A percentile compares a stretch with the other conserved stretches of the same genome.
Evolutionary conservation across 2,329 filamentous ascomycete species (phyloP).

Genomic region (Tolypocladium ophioglossoides): DNA sequence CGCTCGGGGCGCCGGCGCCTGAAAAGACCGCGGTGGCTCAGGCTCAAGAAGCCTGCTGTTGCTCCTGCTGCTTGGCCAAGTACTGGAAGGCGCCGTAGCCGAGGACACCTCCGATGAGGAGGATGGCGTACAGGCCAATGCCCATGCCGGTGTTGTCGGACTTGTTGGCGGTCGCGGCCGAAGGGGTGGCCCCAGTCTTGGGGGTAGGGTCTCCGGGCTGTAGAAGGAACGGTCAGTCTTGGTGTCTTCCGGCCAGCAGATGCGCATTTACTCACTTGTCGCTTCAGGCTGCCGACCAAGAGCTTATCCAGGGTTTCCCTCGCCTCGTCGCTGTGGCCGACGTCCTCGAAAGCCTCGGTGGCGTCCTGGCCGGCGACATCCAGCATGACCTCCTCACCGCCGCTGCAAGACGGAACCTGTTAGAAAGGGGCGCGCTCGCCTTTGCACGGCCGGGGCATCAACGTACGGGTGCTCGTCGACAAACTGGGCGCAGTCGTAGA

Average conservation of each 20-base stretch:
- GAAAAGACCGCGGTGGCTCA: neutral
- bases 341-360: constrained; percentile 97
- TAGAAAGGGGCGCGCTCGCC: constrained; percentile 2
- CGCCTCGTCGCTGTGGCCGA: constrained; percentile 97
- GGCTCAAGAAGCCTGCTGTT: constrained; percentile 10
- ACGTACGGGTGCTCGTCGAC: constrained; percentile 91
- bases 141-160: constrained; percentile 49
- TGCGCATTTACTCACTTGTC: constrained; percentile 48
- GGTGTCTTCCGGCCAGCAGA: neutral
- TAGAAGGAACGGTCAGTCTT: constrained; percentile 14
- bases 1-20: neutral
- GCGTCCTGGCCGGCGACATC: constrained; percentile 94
- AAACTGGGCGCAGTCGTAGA: constrained; percentile 85
- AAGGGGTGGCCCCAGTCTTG: constrained; percentile 41
- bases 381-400: constrained; percentile 95
- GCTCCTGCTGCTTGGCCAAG: constrained; percentile 39
- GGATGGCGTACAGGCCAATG: constrained; percentile 69
- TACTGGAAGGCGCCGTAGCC: constrained; percentile 84
- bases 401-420: constrained; percentile 40
- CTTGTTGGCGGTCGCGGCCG: constrained; percentile 37
- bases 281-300: constrained; percentile 67
- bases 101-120: constrained; percentile 65
- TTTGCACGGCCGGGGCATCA: constrained; percentile 3
- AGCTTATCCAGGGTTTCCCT: constrained; percentile 81
- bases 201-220: constrained; percentile 71